Base-by-base conservation (phyloP, 768 basidiomycete genomes). In the Neoboletus subvelutipes region DNA sequence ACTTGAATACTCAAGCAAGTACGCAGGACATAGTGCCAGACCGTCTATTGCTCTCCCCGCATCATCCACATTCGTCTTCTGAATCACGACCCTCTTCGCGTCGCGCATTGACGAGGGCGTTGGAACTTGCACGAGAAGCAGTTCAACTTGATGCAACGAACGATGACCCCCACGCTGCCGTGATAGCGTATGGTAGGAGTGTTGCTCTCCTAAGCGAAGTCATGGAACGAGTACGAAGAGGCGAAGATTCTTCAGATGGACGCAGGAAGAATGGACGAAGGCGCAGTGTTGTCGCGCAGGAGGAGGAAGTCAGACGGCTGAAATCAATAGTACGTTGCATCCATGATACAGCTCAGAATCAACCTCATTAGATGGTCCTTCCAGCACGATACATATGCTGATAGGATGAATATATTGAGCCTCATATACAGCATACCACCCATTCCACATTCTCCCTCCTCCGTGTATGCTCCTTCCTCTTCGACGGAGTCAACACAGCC, bases 361-460 rank as follows among this genome's bases (percentile, higher is more conserved):
- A 45, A 34, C 29, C 69, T 73, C 31, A 64, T 58, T 49, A 39
- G 20, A 45, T 50, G 48, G 22, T 50, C 48, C 17, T 51, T 60
- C 41, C 70, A 94, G 93, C 94, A 95, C 69, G 94, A 96, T 72
- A 95, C 94, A 10, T 96, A 96, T 71, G 92, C 90, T 56, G 92
- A 96, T 72, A 84, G 94, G 50, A 93, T 96, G 88, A 89, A 90
- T 67, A 94, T 95, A 67, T 81, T 96, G 54, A 90, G 89, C 64
- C 80, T 91, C 61, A 92, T 93, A 60, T 94, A 94, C 77, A 88
- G 85, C 71, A 92, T 94, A 71, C 89, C 89, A 26, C 81, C 88
- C 43, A 81, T 84, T 43, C 87, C 87, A 22, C 83, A 88, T 66
- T 79, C 88, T 12, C 80, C 83, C 28, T 71, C 83, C 17, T 78